These are phyloP conservation scores for Inga laurina DNA, from an alignment of 306 rosid species.

Conservation along the genomic window DNA sequence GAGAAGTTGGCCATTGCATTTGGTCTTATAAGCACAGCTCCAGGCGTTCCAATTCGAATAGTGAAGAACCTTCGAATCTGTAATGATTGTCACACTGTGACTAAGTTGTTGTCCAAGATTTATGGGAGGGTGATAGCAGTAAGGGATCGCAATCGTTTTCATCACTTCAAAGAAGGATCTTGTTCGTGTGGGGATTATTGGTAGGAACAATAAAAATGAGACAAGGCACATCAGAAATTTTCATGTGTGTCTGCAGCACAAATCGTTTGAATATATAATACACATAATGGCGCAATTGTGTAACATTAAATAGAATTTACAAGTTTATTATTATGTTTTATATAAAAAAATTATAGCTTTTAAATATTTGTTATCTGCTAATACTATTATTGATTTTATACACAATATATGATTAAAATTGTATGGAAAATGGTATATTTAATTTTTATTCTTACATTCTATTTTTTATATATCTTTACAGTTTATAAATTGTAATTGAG, in stretches of 20 bases:
- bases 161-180: slow-evolving; percentile 62
- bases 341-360: too few species aligned
- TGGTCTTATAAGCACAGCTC: slow-evolving; percentile 58
- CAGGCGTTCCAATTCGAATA: slow-evolving; percentile 54
- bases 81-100: slow-evolving; percentile 66
- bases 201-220: slow-evolving; percentile 29
- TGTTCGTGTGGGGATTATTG: slow-evolving; percentile 64
- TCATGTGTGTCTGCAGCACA: not conserved
- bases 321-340: not conserved
- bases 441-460: too few species aligned
- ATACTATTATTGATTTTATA: too few species aligned
- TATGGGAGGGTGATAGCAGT: slow-evolving; percentile 61
- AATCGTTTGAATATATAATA: not conserved
- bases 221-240: not conserved
- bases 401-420: too few species aligned
- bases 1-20: slow-evolving; percentile 78
- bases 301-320: too few species aligned
- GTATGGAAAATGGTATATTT: too few species aligned
- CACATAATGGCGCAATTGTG: not conserved
- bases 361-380: too few species aligned
- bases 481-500: too few species aligned
- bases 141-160: slow-evolving; percentile 71
- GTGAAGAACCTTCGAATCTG: slow-evolving; percentile 70
- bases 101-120: slow-evolving; percentile 60
- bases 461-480: too few species aligned